These are phyloP conservation scores for Phytophthora agathidicida DNA, from an alignment of 352 stramenopile genomes.

Conservation along the genomic window DNA sequence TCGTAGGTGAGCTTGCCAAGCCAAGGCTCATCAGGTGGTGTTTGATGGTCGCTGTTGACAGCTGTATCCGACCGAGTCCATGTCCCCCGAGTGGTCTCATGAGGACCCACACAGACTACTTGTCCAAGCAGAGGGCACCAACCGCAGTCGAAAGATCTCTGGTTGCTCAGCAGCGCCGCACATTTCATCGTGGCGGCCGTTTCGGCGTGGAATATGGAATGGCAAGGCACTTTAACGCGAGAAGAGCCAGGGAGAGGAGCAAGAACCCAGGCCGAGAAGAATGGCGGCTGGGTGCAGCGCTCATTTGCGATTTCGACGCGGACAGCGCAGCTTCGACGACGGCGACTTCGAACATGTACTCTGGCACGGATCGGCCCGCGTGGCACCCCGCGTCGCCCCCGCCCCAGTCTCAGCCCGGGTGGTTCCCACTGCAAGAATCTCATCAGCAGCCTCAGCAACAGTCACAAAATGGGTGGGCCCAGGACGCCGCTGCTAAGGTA, in stretches of 20 bases:
- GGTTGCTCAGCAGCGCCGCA: slow-evolving; percentile 3
- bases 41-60: background rate
- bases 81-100: slow-evolving; percentile 11
- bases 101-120: slow-evolving; percentile 13
- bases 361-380: slow-evolving; percentile 7
- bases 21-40: no score
- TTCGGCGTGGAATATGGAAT: slow-evolving; percentile 35
- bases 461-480: slow-evolving; percentile 11
- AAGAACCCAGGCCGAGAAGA: slow-evolving; percentile 20
- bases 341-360: slow-evolving; percentile 14
- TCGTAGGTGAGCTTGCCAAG: no score
- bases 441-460: slow-evolving; percentile 2
- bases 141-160: slow-evolving; percentile 14
- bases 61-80: slow-evolving; percentile 9
- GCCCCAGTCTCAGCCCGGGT: slow-evolving; percentile 48
- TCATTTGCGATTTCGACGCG: slow-evolving; percentile 34
- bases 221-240: slow-evolving; percentile 7
- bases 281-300: slow-evolving; percentile 4
- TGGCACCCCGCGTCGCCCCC: slow-evolving; percentile 19
- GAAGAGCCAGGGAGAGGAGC: slow-evolving; percentile 29
- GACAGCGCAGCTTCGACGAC: background rate
- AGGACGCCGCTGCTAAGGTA: slow-evolving; percentile 3
- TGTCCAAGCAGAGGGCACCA: slow-evolving; percentile 1
- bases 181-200: slow-evolving; percentile 18
- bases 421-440: slow-evolving; percentile 56